phyloP scores from a whole-genome alignment of 2,329 filamentous ascomycete species.

The Penicillium verrucosum region DNA sequence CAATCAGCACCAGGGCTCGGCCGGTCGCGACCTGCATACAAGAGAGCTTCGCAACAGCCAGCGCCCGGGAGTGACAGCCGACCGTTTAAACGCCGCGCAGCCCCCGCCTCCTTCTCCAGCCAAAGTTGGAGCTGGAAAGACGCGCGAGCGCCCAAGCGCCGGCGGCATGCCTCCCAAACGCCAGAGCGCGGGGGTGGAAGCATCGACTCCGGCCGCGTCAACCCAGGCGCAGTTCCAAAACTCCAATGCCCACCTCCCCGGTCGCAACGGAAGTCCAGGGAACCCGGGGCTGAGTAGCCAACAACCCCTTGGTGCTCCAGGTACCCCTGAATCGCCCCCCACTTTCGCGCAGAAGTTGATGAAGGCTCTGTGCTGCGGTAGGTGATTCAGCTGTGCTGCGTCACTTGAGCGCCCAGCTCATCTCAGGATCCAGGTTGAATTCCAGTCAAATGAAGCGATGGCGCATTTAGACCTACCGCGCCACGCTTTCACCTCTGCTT shows the following conservation, averaged over 20 bases:
- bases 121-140: constrained; percentile 72
- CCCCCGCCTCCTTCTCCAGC: constrained; percentile 82
- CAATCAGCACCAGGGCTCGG: constrained; percentile 76
- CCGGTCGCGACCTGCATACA: constrained; percentile 78
- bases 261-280: constrained; percentile 55
- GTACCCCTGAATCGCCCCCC: constrained; percentile 65
- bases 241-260: constrained; percentile 80
- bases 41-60: constrained; percentile 58
- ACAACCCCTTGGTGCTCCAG: constrained; percentile 54
- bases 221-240: constrained; percentile 96
- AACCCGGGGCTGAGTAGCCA: constrained; percentile 60
- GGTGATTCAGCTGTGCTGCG: constrained; percentile 30
- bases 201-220: constrained; percentile 80
- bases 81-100: constrained; percentile 92
- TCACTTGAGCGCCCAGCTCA: constrained; percentile 23
- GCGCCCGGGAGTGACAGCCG: constrained; percentile 66
- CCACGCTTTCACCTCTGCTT: constrained; percentile 13
- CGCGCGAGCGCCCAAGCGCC: constrained; percentile 70
- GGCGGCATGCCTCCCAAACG: constrained; percentile 72
- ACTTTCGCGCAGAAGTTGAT: constrained; percentile 88
- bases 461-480: constrained; percentile 16
- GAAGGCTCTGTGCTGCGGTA: constrained; percentile 88
- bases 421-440: constrained; percentile 36
- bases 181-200: constrained; percentile 64
- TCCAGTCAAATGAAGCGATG: constrained; percentile 15